Evolutionary conservation across 352 stramenopile genomes (phyloP).

Genomic region (Globisporangium viniferum): DNA sequence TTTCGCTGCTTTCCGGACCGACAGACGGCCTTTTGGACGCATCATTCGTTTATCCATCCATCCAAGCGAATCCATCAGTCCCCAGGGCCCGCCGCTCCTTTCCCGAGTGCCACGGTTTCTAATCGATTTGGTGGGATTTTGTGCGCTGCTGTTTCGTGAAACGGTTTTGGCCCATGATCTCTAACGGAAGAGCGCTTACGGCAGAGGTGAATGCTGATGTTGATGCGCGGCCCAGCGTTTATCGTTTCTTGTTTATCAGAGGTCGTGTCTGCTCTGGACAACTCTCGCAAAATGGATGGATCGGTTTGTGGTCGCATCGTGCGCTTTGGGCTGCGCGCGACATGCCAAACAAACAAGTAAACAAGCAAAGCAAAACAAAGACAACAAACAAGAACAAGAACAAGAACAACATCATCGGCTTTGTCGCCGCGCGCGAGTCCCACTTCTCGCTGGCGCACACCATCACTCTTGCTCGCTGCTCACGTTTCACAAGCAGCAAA

Average conservation of each 20-base stretch:
- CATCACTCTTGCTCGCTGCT: background rate
- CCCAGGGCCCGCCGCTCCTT: background rate
- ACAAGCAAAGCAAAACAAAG: background rate
- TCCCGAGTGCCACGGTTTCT: conserved; percentile 8
- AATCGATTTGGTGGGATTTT: conserved; percentile 8
- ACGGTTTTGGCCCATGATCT: background rate
- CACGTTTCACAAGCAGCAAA: background rate
- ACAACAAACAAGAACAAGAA: background rate
- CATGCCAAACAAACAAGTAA: background rate
- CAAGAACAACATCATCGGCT: background rate
- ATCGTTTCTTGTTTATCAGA: background rate
- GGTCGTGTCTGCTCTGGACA: background rate
- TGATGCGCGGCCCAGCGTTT: background rate
- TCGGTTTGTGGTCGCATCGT: background rate
- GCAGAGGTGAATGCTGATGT: background rate
- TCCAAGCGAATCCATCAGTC: background rate
- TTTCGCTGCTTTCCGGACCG: background rate
- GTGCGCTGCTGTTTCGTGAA: background rate
- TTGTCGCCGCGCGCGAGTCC: background rate
- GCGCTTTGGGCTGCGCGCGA: background rate
- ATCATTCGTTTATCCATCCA: background rate
- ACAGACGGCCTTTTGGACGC: background rate
- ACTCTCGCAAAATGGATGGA: background rate
- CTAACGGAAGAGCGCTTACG: background rate
- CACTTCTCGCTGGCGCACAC: background rate